Evolutionary conservation across 768 basidiomycete genomes (phyloP).

Genomic region (Dacryopinax primogenitus): DNA sequence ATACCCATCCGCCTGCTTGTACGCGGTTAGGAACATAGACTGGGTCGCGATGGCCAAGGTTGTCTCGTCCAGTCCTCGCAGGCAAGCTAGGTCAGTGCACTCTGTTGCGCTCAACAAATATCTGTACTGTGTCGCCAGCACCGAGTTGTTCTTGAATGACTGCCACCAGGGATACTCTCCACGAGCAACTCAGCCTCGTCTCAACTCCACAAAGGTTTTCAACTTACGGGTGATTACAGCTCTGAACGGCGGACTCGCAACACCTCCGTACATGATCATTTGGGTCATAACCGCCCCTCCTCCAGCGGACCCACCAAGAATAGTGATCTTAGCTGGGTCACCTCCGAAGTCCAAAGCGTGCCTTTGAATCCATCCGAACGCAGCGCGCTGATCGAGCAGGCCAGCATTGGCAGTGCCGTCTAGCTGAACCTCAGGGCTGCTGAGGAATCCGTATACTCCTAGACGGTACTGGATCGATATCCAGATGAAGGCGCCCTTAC

Average conservation of each 20-base stretch:
- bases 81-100: not conserved
- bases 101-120: not conserved
- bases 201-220: not conserved
- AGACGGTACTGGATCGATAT: constrained; percentile 21
- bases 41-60: not conserved
- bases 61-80: not conserved
- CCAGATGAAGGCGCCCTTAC: constrained; percentile 12
- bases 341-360: constrained; percentile 17
- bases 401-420: constrained; percentile 19
- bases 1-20: not conserved
- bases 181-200: not conserved
- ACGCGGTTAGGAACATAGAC: not conserved
- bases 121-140: not conserved
- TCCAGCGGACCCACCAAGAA: constrained; percentile 12
- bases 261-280: constrained; percentile 14
- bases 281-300: not conserved
- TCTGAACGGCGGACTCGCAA: constrained; percentile 15
- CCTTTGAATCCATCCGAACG: constrained; percentile 17
- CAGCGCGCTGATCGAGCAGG: constrained; percentile 17
- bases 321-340: constrained; percentile 17
- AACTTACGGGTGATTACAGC: constrained; percentile 10
- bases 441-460: constrained; percentile 18
- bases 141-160: not conserved
- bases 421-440: constrained; percentile 10
- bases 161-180: not conserved